Percentiles rank a stretch among this genome's conserved stretches.
These are phyloP conservation scores for Monilinia fructigena DNA, from an alignment of 2,329 filamentous ascomycete species.

Conservation along the genomic window DNA sequence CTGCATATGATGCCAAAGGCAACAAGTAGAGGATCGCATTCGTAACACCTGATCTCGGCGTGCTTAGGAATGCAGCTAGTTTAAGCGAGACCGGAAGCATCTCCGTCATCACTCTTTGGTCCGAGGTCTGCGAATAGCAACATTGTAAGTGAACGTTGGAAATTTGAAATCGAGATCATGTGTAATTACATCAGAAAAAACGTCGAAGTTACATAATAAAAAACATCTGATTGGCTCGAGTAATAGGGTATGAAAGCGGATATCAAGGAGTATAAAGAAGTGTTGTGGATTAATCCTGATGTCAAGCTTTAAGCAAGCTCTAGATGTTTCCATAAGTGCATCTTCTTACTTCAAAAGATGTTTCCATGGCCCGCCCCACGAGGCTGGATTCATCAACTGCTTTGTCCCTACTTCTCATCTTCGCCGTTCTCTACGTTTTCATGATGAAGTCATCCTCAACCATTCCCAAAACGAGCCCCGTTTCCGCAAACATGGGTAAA, in stretches of 20 bases:
- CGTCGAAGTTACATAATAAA: neutral
- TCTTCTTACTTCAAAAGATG: neutral
- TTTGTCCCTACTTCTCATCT: neutral
- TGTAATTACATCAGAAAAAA: neutral
- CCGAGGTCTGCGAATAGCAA: constrained; percentile 2
- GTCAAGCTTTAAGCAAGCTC: neutral
- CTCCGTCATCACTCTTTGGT: neutral
- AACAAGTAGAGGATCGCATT: neutral
- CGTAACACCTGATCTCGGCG: neutral
- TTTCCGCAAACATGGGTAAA: constrained; percentile 6
- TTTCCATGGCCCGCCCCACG: neutral
- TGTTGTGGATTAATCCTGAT: neutral
- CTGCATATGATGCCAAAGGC: no score
- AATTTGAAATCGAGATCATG: neutral
- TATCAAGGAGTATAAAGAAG: constrained; percentile 5
- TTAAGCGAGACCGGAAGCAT: constrained; percentile 9
- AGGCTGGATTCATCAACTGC: neutral
- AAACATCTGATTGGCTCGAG: neutral
- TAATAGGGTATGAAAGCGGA: neutral
- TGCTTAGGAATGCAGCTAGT: constrained; percentile 6
- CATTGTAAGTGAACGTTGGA: neutral
- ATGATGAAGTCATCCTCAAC: neutral
- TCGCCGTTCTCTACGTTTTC: neutral
- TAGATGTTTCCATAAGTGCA: neutral
- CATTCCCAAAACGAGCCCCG: neutral